phyloP scores from a whole-genome alignment of 805 yeast species.

The Lipomyces orientalis region DNA sequence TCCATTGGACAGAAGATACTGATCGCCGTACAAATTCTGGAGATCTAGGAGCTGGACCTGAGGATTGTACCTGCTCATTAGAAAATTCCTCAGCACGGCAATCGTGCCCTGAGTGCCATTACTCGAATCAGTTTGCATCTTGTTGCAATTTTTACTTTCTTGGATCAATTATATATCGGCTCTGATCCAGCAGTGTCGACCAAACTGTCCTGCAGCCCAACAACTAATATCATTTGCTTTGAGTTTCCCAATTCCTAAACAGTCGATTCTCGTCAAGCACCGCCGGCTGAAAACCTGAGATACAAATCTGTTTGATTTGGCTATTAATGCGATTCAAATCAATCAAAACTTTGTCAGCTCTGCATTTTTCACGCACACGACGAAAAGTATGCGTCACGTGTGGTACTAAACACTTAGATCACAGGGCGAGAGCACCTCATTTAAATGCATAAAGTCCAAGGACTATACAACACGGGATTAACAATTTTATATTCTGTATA shows the following conservation, averaged over 20 bases:
- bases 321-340: neutral
- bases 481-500: too few relatives aligned
- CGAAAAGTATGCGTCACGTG: too few relatives aligned
- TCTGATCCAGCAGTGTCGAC: neutral
- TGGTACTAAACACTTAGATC: too few relatives aligned
- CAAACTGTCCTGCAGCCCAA: neutral
- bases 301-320: neutral
- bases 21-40: conserved; percentile 67
- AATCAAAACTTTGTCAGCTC: neutral
- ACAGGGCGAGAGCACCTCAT: too few relatives aligned
- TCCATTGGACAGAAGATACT: conserved; percentile 62
- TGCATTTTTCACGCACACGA: too few relatives aligned
- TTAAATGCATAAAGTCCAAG: too few relatives aligned
- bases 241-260: neutral
- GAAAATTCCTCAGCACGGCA: conserved; percentile 63
- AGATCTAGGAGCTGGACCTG: conserved; percentile 71
- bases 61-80: conserved; percentile 70
- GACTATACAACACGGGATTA: neutral
- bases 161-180: neutral
- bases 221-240: neutral
- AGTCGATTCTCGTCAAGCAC: neutral
- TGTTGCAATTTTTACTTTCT: neutral
- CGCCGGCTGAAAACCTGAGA: neutral
- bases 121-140: conserved; percentile 2
- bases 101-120: conserved; percentile 54